These are phyloP conservation scores for Ceratocystis destructans DNA, from an alignment of 2,329 filamentous ascomycete species.

Conservation along the genomic window DNA sequence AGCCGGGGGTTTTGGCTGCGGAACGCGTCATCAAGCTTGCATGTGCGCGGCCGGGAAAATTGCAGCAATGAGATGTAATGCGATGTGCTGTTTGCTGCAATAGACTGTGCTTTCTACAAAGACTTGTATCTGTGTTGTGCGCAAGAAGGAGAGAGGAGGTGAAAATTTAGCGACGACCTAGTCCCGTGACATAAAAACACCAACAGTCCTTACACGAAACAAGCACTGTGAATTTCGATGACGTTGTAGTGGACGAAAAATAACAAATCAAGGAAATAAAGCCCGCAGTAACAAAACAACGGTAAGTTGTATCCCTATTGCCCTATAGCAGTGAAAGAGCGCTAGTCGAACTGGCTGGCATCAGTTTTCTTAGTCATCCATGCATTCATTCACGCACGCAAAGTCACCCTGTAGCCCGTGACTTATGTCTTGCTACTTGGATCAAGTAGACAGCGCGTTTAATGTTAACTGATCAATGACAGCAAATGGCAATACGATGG, in stretches of 20 bases:
- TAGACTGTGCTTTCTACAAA: background rate
- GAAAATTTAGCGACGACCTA: background rate
- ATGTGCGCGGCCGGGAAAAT: background rate
- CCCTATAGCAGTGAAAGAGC: background rate
- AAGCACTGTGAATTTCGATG: background rate
- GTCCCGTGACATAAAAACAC: background rate
- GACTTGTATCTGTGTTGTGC: background rate
- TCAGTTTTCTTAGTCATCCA: background rate
- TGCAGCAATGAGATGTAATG: background rate
- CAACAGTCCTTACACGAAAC: background rate
- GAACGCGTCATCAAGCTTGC: constrained; percentile 12
- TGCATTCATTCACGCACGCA: background rate
- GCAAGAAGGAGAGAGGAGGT: background rate
- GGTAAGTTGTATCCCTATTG: background rate
- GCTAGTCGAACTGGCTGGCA: background rate
- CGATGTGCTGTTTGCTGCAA: no score
- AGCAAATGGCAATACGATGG: no score
- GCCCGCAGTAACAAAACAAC: background rate
- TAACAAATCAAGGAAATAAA: background rate
- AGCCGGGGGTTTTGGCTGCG: constrained; percentile 25
- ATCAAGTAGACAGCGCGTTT: background rate
- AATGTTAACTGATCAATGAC: no score
- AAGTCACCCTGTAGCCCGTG: background rate
- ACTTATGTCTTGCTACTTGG: background rate
- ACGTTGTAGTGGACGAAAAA: background rate